Evolutionary conservation across 192 early-diverging fungal genomes (phyloP), one percentile per base, ranked within the genome.

Genomic region (Linnemannia exigua): DNA sequence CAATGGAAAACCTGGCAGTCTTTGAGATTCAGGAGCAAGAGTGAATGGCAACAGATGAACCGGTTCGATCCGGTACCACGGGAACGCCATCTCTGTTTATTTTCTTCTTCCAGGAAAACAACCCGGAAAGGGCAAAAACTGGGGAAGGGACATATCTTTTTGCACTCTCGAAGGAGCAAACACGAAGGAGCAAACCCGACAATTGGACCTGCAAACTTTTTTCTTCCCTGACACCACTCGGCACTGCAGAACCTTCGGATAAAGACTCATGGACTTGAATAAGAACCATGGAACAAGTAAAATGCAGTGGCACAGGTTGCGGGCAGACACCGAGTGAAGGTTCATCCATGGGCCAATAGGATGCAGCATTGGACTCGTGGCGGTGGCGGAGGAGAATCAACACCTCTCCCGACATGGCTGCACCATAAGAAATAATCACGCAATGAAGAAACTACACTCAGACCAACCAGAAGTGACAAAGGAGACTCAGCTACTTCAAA

Each of bases 71-170:
- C 22, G 16, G n/a, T n/a, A n/a, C n/a, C n/a, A 36, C 36, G 41
- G n/a, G 28, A 46, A 46, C 15, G 19, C 33, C 48, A 74, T 28
- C 25, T 31, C 3, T 63, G 58, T 63, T 33, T 63, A 63, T 63
- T 63, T 63, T 63, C 28, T 31, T 58, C n/a, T 31, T 63, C 25
- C 41, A 70, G 44, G 70, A 67, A 9, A 33, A 35, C n/a, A n/a
- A n/a, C n/a, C 47, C 75, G 47, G 48, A 67, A 58, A 51, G 38
- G 76, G 76, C 76, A 70, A 46, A 70, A 54, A 70, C 67, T 70
- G 76, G 76, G 51, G 76, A 78, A 69, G 35, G 19, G 69, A 36
- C 41, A 44, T 6, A n/a, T n/a, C n/a, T 44, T 44, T 44, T 44
- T 6, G 3, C 44, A 33, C 25, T 72, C 3, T 28, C 41, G 16